These are phyloP conservation scores for Penicillium sclerotiorum DNA, from an alignment of 2,329 filamentous ascomycete genomes.

Conservation along the genomic window DNA sequence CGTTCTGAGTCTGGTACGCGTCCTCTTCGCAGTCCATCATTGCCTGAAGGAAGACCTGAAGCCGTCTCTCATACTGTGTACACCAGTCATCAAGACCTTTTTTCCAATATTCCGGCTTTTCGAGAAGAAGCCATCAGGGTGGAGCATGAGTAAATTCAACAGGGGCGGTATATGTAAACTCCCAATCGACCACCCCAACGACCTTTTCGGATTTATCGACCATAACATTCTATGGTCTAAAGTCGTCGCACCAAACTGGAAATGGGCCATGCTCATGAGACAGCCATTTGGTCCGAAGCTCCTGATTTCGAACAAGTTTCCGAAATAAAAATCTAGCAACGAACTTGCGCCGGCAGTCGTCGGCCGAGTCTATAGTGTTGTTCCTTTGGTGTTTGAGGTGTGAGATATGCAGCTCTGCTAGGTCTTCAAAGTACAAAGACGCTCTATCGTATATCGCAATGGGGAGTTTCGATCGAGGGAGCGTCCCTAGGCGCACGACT, in stretches of 20 bases:
- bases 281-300: conserved; percentile 14
- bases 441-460: conserved; percentile 28
- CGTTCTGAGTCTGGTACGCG: neutral
- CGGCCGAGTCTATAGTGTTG: conserved; percentile 35
- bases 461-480: conserved; percentile 25
- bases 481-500: conserved; percentile 28
- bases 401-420: conserved; percentile 48
- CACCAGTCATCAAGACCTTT: conserved; percentile 23
- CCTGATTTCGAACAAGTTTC: conserved; percentile 20
- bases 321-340: conserved; percentile 26
- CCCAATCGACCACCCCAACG: conserved; percentile 27
- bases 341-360: conserved; percentile 26
- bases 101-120: conserved; percentile 25
- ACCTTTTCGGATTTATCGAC: conserved; percentile 12
- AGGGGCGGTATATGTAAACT: conserved; percentile 26
- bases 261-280: conserved; percentile 28
- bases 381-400: conserved; percentile 46
- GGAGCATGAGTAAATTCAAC: conserved; percentile 23
- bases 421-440: conserved; percentile 41
- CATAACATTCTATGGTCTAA: conserved; percentile 23
- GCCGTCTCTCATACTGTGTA: conserved; percentile 10
- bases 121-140: conserved; percentile 27
- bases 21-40: conserved; percentile 13
- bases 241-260: conserved; percentile 28
- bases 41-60: conserved; percentile 21